Evolutionary conservation across 139 green algal genomes (phyloP).

Genomic region (Micractinium conductrix): DNA sequence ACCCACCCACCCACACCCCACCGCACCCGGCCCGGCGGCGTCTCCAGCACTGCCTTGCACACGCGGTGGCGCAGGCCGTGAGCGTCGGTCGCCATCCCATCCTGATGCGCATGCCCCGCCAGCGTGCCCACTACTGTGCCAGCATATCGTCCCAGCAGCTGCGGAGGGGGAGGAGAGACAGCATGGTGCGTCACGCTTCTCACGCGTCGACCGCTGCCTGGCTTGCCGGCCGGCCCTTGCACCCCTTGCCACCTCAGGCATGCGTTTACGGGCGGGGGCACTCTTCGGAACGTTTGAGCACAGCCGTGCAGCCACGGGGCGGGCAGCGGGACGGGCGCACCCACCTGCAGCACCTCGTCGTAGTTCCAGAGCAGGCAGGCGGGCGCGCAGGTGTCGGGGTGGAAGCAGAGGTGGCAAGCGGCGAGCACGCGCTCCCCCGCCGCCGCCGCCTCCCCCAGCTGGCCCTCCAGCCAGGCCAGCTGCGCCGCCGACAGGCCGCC

Average conservation of each 20-base stretch:
- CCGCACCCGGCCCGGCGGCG: no score
- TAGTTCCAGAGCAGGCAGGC: slow-evolving; percentile 82
- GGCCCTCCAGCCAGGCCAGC: slow-evolving; percentile 75
- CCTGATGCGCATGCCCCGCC: slow-evolving; percentile 71
- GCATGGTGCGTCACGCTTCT: no score
- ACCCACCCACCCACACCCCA: no score
- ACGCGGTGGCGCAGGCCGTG: slow-evolving; percentile 74
- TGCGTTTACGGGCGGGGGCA: no score
- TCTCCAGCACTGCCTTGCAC: slow-evolving; percentile 74
- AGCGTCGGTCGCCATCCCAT: slow-evolving; percentile 43
- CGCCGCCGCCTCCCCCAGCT: slow-evolving; percentile 41
- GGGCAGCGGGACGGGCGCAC: background rate
- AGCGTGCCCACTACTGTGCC: slow-evolving; percentile 65
- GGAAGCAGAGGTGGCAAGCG: slow-evolving; percentile 52
- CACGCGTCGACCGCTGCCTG: no score
- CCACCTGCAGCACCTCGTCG: slow-evolving; percentile 53
- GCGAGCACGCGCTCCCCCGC: slow-evolving; percentile 58
- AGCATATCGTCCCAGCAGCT: slow-evolving; percentile 33
- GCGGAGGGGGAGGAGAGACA: no score
- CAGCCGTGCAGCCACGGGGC: background rate
- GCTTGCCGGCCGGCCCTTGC: no score
- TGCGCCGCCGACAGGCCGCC: slow-evolving; percentile 72
- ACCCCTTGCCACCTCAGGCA: no score
- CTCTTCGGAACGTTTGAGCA: background rate
- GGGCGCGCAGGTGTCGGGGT: slow-evolving; percentile 55